Percentiles rank a stretch among this genome's conserved stretches.
These are phyloP conservation scores for Russula lepida DNA, from an alignment of 768 basidiomycete species.

Conservation along the genomic window DNA sequence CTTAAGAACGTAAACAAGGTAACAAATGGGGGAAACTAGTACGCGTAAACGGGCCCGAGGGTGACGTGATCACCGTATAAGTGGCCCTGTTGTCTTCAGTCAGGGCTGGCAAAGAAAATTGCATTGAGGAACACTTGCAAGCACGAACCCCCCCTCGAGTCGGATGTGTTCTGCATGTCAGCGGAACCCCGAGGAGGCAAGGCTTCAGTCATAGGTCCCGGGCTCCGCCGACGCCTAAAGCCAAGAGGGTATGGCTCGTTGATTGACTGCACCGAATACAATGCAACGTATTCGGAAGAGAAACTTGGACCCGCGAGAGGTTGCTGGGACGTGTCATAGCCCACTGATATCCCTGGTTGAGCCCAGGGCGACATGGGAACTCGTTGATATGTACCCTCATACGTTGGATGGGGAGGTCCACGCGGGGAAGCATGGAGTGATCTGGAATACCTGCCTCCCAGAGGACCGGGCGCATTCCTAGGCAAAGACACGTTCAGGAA, in stretches of 20 bases:
- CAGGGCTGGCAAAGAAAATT: not conserved
- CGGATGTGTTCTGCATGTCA: not conserved
- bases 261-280: not conserved
- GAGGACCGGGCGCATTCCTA: not conserved
- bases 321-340: not conserved
- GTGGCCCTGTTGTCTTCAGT: not conserved
- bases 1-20: not conserved
- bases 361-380: not conserved
- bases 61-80: not conserved
- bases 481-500: not conserved
- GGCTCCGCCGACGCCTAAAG: not conserved
- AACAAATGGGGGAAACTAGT: not conserved
- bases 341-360: not conserved
- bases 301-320: not conserved
- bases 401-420: not conserved
- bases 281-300: not conserved
- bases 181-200: not conserved
- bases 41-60: not conserved
- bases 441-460: not conserved
- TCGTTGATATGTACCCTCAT: not conserved
- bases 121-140: not conserved
- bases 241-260: not conserved
- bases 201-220: not conserved
- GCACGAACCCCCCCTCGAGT: not conserved
- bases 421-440: not conserved